A percentile compares a stretch with the other conserved stretches of the same genome.
Evolutionary conservation across 768 basidiomycete genomes (phyloP).

Genomic region (Macrocybe gigantea): DNA sequence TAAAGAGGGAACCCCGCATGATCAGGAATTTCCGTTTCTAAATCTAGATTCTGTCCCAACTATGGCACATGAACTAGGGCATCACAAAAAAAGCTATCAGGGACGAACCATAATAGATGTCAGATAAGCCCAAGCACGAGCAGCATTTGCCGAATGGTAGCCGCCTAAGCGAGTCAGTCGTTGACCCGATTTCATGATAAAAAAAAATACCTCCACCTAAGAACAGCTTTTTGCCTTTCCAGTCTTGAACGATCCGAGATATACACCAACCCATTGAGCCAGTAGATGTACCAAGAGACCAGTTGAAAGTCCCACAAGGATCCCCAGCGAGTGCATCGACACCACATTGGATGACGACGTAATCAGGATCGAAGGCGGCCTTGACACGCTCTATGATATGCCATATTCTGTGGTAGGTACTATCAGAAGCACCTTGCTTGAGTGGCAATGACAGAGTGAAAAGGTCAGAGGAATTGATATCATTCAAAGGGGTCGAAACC

Average conservation of each 20-base stretch:
- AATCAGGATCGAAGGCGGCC: slow-evolving; percentile 67
- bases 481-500: slow-evolving; percentile 32
- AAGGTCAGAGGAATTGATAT: slow-evolving; percentile 35
- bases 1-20: slow-evolving; percentile 69
- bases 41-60: slow-evolving; percentile 47
- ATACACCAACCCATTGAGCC: slow-evolving; percentile 64
- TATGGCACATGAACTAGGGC: slow-evolving; percentile 18
- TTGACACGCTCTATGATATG: slow-evolving; percentile 53
- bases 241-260: slow-evolving; percentile 39
- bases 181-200: slow-evolving; percentile 8
- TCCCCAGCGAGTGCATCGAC: slow-evolving; percentile 85
- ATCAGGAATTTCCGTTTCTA: slow-evolving; percentile 70
- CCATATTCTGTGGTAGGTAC: slow-evolving; percentile 65
- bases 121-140: slow-evolving; percentile 80
- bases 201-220: slow-evolving; percentile 61
- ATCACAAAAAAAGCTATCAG: not conserved
- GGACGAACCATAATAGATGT: slow-evolving; percentile 68
- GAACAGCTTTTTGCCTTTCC: slow-evolving; percentile 60
- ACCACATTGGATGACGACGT: slow-evolving; percentile 80
- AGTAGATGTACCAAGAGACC: slow-evolving; percentile 52
- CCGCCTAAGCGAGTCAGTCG: slow-evolving; percentile 49
- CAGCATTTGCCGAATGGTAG: slow-evolving; percentile 78
- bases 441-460: slow-evolving; percentile 82
- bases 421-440: slow-evolving; percentile 56
- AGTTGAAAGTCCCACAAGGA: slow-evolving; percentile 69